Conservation (phyloP, 495 filamentous ascomycete genomes). For the Penicillium canariense region DNA sequence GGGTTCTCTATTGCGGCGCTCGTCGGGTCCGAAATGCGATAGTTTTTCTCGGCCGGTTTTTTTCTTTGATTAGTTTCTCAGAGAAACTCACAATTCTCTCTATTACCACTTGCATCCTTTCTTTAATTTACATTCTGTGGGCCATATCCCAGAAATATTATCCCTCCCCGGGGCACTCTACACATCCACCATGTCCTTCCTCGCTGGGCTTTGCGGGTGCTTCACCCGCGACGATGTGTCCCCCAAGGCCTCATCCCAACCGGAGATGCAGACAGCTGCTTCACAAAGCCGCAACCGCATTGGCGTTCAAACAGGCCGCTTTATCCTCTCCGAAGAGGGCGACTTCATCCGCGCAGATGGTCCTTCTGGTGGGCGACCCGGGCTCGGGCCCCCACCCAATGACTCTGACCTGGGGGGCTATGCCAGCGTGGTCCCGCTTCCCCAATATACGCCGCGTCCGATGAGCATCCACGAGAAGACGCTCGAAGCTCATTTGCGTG, state of each 20-base stretch:
- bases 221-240: conserved; percentile 18
- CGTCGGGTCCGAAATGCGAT: conserved; percentile 7
- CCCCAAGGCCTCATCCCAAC: conserved; percentile 9
- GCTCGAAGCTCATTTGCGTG: conserved; percentile 38
- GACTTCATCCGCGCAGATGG: conserved; percentile 21
- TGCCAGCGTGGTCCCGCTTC: conserved; percentile 36
- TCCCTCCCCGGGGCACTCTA: background rate
- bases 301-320: conserved; percentile 51
- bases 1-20: background rate
- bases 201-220: conserved; percentile 32
- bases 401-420: conserved; percentile 34
- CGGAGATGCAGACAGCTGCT: conserved; percentile 19
- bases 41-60: background rate
- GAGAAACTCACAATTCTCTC: background rate
- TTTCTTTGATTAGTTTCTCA: background rate
- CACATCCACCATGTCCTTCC: conserved; percentile 26
- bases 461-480: conserved; percentile 45
- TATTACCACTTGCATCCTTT: background rate
- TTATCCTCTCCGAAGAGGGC: conserved; percentile 20
- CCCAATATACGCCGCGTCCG: conserved; percentile 43
- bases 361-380: conserved; percentile 7
- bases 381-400: conserved; percentile 17
- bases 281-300: conserved; percentile 16
- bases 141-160: background rate
- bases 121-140: background rate